Evolutionary conservation across 129 eudicot genomes (phyloP).

Genomic region (Escallonia herrerae): DNA sequence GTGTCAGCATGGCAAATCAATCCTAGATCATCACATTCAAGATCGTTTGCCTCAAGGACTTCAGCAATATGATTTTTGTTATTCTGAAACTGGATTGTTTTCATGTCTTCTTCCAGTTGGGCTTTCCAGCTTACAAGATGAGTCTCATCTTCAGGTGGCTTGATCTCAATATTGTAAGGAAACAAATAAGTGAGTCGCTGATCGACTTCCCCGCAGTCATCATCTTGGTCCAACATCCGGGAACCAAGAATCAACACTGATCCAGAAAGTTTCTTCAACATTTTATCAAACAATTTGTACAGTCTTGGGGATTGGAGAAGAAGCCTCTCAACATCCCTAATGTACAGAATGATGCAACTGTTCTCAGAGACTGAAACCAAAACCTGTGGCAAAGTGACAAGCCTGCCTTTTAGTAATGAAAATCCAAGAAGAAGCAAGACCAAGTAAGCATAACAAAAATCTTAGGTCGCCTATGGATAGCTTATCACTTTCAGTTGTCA

Average conservation of each 20-base stretch:
- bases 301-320: slow-evolving; percentile 55
- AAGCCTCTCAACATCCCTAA: slow-evolving; percentile 69
- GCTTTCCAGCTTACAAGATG: slow-evolving; percentile 70
- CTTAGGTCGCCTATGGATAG: too few species aligned
- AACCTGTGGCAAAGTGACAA: slow-evolving; percentile 38
- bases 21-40: slow-evolving; percentile 78
- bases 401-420: background rate
- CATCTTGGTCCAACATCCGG: slow-evolving; percentile 39
- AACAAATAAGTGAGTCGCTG: slow-evolving; percentile 47
- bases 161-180: slow-evolving; percentile 75
- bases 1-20: slow-evolving; percentile 82
- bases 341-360: slow-evolving; percentile 63
- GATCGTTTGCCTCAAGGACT: slow-evolving; percentile 81
- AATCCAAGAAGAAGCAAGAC: too few species aligned
- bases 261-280: slow-evolving; percentile 69
- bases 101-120: slow-evolving; percentile 78
- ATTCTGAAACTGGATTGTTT: slow-evolving; percentile 64
- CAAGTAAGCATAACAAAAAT: too few species aligned
- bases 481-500: too few species aligned
- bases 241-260: slow-evolving; percentile 78
- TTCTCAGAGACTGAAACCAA: slow-evolving; percentile 55
- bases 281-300: slow-evolving; percentile 49
- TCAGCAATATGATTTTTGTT: slow-evolving; percentile 81
- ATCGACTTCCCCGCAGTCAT: slow-evolving; percentile 36
- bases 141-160: slow-evolving; percentile 78